Conservation (phyloP, 78 protist genomes). For the Dictyostelium firmibasis region DNA sequence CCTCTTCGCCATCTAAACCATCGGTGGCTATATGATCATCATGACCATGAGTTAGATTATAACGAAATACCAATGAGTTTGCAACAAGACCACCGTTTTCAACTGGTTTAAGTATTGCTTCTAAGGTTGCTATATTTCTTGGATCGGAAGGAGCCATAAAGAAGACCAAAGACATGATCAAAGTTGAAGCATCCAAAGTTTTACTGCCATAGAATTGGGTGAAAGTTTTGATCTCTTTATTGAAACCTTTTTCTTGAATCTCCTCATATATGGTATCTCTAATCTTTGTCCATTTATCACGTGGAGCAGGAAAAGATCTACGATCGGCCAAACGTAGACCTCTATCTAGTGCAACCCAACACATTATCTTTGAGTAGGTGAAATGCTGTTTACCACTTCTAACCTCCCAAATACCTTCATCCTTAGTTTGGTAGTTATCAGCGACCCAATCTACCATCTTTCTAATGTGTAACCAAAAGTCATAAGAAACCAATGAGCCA, state of each 20-base stretch:
- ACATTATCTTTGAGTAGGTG: constrained; percentile 75
- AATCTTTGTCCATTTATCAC: constrained; percentile 51
- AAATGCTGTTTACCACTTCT: constrained; percentile 79
- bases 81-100: constrained; percentile 71
- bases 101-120: constrained; percentile 46
- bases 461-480: constrained; percentile 69
- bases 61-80: constrained; percentile 74
- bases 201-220: constrained; percentile 69
- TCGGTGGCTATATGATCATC: background rate
- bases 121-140: constrained; percentile 23
- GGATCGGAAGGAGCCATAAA: constrained; percentile 80
- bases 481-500: constrained; percentile 65
- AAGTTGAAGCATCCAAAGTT: constrained; percentile 60
- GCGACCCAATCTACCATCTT: constrained; percentile 64
- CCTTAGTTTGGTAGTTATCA: constrained; percentile 52
- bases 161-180: constrained; percentile 79
- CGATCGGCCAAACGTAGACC: constrained; percentile 68
- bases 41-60: constrained; percentile 5
- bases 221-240: constrained; percentile 23
- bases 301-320: constrained; percentile 76
- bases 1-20: constrained; percentile 62
- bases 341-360: constrained; percentile 81
- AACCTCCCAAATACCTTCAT: constrained; percentile 83
- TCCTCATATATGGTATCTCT: constrained; percentile 65
- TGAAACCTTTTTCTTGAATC: constrained; percentile 57